phyloP scores from a whole-genome alignment of 1,139 yeast genomes.

The Protomyces macrosporus region DNA sequence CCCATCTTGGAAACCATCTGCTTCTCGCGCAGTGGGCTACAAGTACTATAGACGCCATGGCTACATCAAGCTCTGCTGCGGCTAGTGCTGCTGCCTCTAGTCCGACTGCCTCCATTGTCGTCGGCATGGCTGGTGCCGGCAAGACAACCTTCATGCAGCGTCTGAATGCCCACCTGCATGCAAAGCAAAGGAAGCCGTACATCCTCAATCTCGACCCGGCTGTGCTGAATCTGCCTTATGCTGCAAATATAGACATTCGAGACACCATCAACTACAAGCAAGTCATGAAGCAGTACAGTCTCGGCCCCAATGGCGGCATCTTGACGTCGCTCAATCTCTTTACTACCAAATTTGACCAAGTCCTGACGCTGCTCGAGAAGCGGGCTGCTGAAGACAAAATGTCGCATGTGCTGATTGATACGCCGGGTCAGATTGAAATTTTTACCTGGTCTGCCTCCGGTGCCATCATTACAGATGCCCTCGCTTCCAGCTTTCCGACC shows the following conservation, averaged over 20 bases:
- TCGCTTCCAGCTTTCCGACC: constrained; percentile 94
- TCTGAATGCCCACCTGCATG: constrained; percentile 77
- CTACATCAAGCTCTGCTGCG: no score
- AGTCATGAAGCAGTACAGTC: constrained; percentile 83
- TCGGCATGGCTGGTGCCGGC: constrained; percentile 41
- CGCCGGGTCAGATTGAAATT: constrained; percentile 83
- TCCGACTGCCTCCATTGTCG: constrained; percentile 25
- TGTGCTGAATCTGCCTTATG: constrained; percentile 83
- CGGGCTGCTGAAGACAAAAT: constrained; percentile 43
- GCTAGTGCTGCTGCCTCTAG: not conserved
- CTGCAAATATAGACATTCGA: constrained; percentile 90
- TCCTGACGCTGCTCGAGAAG: constrained; percentile 75
- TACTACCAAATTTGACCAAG: constrained; percentile 94
- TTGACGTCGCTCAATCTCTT: constrained; percentile 89
- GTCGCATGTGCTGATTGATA: constrained; percentile 74
- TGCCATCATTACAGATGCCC: constrained; percentile 89
- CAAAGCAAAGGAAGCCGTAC: constrained; percentile 63
- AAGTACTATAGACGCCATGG: no score
- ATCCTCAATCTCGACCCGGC: constrained; percentile 96
- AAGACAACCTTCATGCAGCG: constrained; percentile 98
- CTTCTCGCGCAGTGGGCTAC: no score
- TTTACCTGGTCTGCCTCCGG: constrained; percentile 85
- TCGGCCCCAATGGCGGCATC: constrained; percentile 98
- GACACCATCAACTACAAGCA: constrained; percentile 94
- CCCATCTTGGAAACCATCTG: no score